Conservation (phyloP, 2,329 filamentous ascomycete genomes). For the Colletotrichum sp. region DNA sequence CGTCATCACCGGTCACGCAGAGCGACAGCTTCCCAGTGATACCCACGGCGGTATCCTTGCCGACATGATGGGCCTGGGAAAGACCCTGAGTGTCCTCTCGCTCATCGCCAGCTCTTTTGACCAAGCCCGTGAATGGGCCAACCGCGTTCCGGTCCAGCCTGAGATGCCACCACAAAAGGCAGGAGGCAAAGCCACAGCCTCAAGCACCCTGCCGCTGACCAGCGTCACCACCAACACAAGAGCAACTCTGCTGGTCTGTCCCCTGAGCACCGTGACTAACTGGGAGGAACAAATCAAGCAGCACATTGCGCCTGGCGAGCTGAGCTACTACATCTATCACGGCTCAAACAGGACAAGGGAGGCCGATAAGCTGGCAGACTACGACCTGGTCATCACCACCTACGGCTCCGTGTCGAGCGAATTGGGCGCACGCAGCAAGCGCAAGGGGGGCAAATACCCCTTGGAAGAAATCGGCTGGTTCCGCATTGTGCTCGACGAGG, state of each 20-base stretch:
- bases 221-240: slow-evolving; percentile 69
- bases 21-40: slow-evolving; percentile 64
- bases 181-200: slow-evolving; percentile 37
- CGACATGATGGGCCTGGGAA: slow-evolving; percentile 90
- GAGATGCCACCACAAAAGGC: slow-evolving; percentile 39
- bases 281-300: slow-evolving; percentile 92
- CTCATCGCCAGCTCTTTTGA: slow-evolving; percentile 70
- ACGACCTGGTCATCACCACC: slow-evolving; percentile 89
- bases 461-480: slow-evolving; percentile 88
- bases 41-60: slow-evolving; percentile 77
- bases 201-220: slow-evolving; percentile 52
- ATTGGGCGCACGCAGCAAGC: slow-evolving; percentile 65
- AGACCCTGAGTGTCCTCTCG: slow-evolving; percentile 84
- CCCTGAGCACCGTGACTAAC: slow-evolving; percentile 88
- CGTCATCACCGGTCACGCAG: slow-evolving; percentile 78
- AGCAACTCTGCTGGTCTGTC: slow-evolving; percentile 85
- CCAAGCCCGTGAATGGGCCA: slow-evolving; percentile 67
- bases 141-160: slow-evolving; percentile 54
- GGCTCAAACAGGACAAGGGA: slow-evolving; percentile 77
- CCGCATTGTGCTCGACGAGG: slow-evolving; percentile 91
- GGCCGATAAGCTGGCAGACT: slow-evolving; percentile 68
- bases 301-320: slow-evolving; percentile 68
- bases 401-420: slow-evolving; percentile 90
- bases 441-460: slow-evolving; percentile 65
- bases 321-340: slow-evolving; percentile 86